These are phyloP conservation scores for Cladochytrium replicatum DNA, from an alignment of 192 early-diverging fungal species.

Conservation along the genomic window DNA sequence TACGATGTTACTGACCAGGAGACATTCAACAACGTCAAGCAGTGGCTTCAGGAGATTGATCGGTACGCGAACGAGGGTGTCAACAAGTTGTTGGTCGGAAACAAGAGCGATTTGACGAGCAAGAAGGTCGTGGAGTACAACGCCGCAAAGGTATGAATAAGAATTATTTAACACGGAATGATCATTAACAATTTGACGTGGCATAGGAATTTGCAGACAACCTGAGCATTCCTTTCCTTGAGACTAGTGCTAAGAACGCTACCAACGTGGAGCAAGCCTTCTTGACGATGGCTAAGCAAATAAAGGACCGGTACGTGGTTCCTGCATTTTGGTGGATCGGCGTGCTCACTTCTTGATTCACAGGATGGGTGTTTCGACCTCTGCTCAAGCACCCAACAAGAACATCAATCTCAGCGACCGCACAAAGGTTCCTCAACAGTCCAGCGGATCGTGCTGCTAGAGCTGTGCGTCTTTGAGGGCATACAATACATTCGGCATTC, in stretches of 20 bases:
- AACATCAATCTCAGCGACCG: conserved; percentile 44
- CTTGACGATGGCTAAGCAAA: conserved; percentile 99
- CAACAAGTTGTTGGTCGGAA: conserved; percentile 96
- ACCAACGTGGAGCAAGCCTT: conserved; percentile 98
- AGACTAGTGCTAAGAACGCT: conserved; percentile 95
- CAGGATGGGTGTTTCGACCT: conserved; percentile 49
- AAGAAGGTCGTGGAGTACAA: conserved; percentile 83
- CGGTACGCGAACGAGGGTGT: conserved; percentile 94
- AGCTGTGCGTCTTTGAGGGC: background rate
- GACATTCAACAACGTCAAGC: conserved; percentile 92
- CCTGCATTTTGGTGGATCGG: conserved; percentile 5
- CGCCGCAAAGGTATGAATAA: conserved; percentile 57
- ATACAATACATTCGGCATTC: too few relatives aligned
- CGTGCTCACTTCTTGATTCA: conserved; percentile 3
- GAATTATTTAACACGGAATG: background rate
- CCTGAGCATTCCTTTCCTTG: conserved; percentile 86
- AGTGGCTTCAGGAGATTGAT: conserved; percentile 98
- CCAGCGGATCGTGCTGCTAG: conserved; percentile 46
- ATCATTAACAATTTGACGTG: background rate
- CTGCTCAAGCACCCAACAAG: conserved; percentile 31
- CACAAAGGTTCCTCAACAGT: conserved; percentile 35
- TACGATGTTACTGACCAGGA: conserved; percentile 97
- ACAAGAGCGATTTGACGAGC: conserved; percentile 92
- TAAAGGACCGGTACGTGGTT: conserved; percentile 76
- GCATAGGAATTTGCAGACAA: conserved; percentile 83